Percentiles rank a stretch among this genome's conserved stretches.
phyloP scores from a whole-genome alignment of 2,329 filamentous ascomycete genomes.

The Fusarium circinatum region DNA sequence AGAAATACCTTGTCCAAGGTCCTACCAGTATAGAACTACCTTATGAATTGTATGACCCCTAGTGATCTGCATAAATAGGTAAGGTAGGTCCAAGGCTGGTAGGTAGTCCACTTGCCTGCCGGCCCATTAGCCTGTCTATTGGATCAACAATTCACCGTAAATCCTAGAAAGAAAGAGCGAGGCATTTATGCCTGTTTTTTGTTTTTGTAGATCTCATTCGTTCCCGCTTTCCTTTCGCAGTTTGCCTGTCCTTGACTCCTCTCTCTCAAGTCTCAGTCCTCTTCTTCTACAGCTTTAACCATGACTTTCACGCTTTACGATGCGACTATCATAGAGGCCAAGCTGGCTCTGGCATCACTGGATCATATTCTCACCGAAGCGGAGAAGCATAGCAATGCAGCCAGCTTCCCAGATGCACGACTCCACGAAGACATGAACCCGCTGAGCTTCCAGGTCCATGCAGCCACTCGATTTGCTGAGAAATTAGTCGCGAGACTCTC shows the following conservation, averaged over 20 bases:
- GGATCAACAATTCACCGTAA: not conserved
- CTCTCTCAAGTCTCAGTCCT: not conserved
- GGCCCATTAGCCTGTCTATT: not conserved
- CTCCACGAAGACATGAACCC: slow-evolving; percentile 53
- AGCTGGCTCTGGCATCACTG: slow-evolving; percentile 39
- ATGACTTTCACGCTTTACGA: slow-evolving; percentile 49
- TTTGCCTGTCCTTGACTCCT: not conserved
- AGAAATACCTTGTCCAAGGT: not conserved
- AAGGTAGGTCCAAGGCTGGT: not conserved
- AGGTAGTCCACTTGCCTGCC: not conserved
- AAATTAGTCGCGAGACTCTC: slow-evolving; percentile 45
- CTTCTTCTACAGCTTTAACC: not conserved
- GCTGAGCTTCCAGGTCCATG: slow-evolving; percentile 49
- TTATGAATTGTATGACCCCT: not conserved
- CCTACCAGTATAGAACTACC: not conserved
- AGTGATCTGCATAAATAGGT: not conserved
- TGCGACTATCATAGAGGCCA: slow-evolving; percentile 44
- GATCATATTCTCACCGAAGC: slow-evolving; percentile 46
- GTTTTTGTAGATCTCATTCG: not conserved
- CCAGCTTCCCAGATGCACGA: slow-evolving; percentile 44
- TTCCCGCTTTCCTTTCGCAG: not conserved
- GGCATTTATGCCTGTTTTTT: slow-evolving; percentile 5
- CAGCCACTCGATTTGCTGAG: slow-evolving; percentile 42
- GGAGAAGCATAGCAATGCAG: slow-evolving; percentile 45
- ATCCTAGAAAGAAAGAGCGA: not conserved